Conservation (phyloP, 441 rosid species). For the Populus hybrid region DNA sequence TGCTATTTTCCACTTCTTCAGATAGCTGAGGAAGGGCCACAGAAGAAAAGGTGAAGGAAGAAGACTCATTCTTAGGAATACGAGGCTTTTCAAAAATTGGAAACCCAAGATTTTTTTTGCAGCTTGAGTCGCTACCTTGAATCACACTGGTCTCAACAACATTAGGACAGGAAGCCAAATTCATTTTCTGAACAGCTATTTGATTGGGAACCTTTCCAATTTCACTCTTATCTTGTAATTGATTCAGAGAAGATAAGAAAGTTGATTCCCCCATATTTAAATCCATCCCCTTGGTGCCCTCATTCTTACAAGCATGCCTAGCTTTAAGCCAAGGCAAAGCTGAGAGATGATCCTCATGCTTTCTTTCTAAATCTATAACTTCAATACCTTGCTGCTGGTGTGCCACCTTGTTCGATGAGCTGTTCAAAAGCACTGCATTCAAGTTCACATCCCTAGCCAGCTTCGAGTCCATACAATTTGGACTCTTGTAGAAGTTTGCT, state of each 20-base stretch:
- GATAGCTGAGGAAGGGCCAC: conserved; percentile 31
- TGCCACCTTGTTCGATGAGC: conserved; percentile 32
- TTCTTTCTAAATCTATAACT: conserved; percentile 46
- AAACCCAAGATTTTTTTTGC: conserved; percentile 59
- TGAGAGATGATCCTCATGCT: conserved; percentile 34
- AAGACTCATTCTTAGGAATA: conserved; percentile 39
- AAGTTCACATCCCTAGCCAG: conserved; percentile 51
- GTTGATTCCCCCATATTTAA: conserved; percentile 31
- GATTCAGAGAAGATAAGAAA: conserved; percentile 44
- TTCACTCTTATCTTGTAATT: conserved; percentile 33
- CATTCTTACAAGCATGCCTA: conserved; percentile 36
- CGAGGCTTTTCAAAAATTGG: conserved; percentile 42
- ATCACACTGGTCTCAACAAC: conserved; percentile 33
- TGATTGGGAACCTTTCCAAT: conserved; percentile 26
- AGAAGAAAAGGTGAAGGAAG: conserved; percentile 38
- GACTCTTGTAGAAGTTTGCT: conserved; percentile 30
- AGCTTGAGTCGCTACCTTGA: conserved; percentile 30
- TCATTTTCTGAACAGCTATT: conserved; percentile 31
- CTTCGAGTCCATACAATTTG: conserved; percentile 41
- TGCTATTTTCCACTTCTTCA: conserved; percentile 37
- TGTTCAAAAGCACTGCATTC: conserved; percentile 38
- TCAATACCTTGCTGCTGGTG: conserved; percentile 18
- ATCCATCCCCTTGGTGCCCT: conserved; percentile 40
- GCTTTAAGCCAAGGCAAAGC: conserved; percentile 69
- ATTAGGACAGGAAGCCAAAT: conserved; percentile 39